Base-by-base conservation (phyloP, 1,284 basidiomycete species). In the Cystobasidium sp. region DNA sequence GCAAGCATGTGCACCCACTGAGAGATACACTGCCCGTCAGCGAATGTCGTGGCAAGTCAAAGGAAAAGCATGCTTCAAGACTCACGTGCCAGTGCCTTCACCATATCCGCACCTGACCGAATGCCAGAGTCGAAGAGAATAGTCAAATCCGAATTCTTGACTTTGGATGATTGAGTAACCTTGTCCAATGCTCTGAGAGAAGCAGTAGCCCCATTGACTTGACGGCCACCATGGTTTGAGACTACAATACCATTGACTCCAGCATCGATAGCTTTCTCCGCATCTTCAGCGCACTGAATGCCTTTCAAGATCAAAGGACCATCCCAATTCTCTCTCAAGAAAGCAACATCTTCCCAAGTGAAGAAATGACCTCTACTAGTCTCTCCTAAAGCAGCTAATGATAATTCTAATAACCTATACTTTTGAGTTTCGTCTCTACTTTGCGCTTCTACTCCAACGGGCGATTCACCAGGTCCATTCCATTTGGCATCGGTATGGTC, bases 141-240 rank as follows among this genome's bases (percentile, higher is more conserved):
- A 0, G 88, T 88, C 61, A 93, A 83, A 64, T 86, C 51, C 4
- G 65, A 68, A 43, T 62, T 69, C 12, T 87, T 87, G 0, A 84
- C 81, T 43, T 83, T 79, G 6, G 41, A 43, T 0, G 83, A 84
- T 62, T 83, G 84, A 69, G 92, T 84, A 76, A 86, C 87, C 24
- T 86, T 86, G 83, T 82, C 31, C 5, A 93, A 85, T 1, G 89
- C 89, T 77, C 88, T 87, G 16, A 93, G 83, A 1, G 90, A 88
- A 0, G 88, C 87, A 14, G 92, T 86, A 0, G 88, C 89, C 3
- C 91, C 91, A 80, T 94, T 92, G 5, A 94, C 86, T 81, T 93
- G 92, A 43, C 91, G 85, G 1, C 91, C 91, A 39, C 91, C 92
- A 79, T 94, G 92, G 79, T 93, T 76, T 3, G 68, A 72, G 10